Conservation (phyloP, 371 early-diverging fungal genomes). For the Gilbertella persicaria region DNA sequence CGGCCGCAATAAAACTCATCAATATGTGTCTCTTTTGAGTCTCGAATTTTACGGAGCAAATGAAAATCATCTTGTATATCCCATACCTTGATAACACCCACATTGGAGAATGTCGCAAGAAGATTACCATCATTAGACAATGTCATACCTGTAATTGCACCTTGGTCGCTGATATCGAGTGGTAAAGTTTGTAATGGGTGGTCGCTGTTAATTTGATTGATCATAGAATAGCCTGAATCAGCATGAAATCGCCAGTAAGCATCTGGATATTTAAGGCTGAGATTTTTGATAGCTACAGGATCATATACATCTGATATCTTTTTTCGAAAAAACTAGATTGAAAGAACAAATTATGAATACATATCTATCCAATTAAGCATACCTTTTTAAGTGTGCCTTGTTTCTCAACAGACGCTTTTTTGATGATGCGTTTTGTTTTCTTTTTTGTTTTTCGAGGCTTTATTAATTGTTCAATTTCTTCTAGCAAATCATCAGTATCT, state of each 20-base stretch:
- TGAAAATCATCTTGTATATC: slow-evolving; percentile 69
- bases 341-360: neutral
- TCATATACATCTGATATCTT: slow-evolving; percentile 29
- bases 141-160: slow-evolving; percentile 74
- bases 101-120: slow-evolving; percentile 82
- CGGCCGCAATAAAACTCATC: slow-evolving; percentile 89
- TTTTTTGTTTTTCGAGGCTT: slow-evolving; percentile 1
- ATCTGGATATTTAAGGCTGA: slow-evolving; percentile 65
- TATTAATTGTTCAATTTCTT: slow-evolving; percentile 14
- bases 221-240: slow-evolving; percentile 42
- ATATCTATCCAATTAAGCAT: neutral
- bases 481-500: slow-evolving; percentile 35
- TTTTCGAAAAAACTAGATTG: too few species aligned
- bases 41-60: slow-evolving; percentile 72
- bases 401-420: neutral
- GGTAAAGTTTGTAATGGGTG: slow-evolving; percentile 60
- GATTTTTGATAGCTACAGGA: slow-evolving; percentile 39
- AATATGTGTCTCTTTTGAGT: slow-evolving; percentile 75
- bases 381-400: slow-evolving; percentile 4
- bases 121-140: slow-evolving; percentile 82
- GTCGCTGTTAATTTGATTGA: slow-evolving; percentile 66
- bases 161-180: slow-evolving; percentile 52
- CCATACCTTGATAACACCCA: slow-evolving; percentile 83
- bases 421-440: slow-evolving; percentile 3
- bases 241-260: slow-evolving; percentile 62